Percentiles rank a stretch among this genome's conserved stretches.
Evolutionary conservation across 2,329 filamentous ascomycete genomes (phyloP).

Genomic region (Botryotinia globosa): DNA sequence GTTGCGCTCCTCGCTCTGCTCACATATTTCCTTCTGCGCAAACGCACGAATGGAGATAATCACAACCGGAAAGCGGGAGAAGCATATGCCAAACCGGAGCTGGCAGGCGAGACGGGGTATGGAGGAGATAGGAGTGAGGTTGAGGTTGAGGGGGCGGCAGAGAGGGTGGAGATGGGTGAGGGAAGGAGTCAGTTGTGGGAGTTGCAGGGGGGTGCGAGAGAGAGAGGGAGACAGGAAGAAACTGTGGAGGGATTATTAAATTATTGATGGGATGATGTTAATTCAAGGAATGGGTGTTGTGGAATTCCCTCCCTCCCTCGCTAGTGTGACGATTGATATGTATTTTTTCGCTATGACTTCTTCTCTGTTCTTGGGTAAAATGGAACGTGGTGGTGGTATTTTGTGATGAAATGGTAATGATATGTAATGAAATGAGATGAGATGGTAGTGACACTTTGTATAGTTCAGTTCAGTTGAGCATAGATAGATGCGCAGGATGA

Average conservation of each 20-base stretch:
- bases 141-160: too few species aligned
- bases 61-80: neutral
- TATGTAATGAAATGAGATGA: too few species aligned
- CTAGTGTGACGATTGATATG: neutral
- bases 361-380: neutral
- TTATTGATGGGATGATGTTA: neutral
- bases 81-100: neutral
- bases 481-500: neutral
- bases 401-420: neutral
- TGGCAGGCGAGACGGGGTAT: neutral
- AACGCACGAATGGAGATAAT: neutral
- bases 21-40: neutral
- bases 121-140: neutral
- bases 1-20: neutral
- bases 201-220: neutral
- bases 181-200: constrained; percentile 2
- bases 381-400: neutral
- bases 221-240: too few species aligned
- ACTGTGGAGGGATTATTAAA: too few species aligned
- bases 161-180: neutral
- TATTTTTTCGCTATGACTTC: neutral
- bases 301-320: neutral
- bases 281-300: neutral
- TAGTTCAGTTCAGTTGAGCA: too few species aligned
- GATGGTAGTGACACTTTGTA: neutral